Base-by-base conservation (phyloP, 164 flowering plant species). In the Hamamelis virginiana region DNA sequence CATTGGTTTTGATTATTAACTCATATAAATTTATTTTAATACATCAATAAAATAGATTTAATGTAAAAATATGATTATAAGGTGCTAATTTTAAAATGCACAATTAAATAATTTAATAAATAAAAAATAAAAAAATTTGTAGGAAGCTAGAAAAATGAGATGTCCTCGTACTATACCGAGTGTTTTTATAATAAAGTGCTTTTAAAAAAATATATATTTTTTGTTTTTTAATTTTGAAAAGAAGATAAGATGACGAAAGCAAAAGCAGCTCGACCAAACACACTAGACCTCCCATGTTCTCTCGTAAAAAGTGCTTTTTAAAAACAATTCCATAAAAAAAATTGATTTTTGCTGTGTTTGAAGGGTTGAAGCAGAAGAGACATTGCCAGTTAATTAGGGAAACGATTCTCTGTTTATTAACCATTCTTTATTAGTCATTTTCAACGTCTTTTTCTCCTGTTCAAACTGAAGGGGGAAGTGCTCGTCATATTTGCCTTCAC, bases 351-450 rank as follows among this genome's bases (percentile, higher is more conserved):
- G 60, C 33, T 21, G 59, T 71, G 78, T 71, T 71, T 71, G 75
- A 68, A 67, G 67, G 78, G 67, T 71, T 71, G 75, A 68, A 67
- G 67, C 65, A 44, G 61, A 59, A 70, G 65, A 51, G 70, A 71
- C 74, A 69, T n/a, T 69, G 53, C 41, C 19, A 6, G 41, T 64
- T 56, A 52, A 52, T 55, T 55, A 63, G 63, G 68, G 59, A 33
- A 8, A 62, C 12, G 19, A n/a, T 18, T 38, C 5, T 13, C n/a
- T n/a, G n/a, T n/a, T 33, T 33, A 33, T 10, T 69, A 69, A 69
- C n/a, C 56, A n/a, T n/a, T n/a, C 23, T 51, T 44, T 21, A n/a
- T 65, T 26, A 65, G 62, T 72, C 53, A 19, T 50, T 60, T 51
- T 41, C 65, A 70, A 62, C 61, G 69, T 71, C 53, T 63, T 56